Conservation (phyloP, 1,284 basidiomycete species). For the Trichosporon ovoides region DNA sequence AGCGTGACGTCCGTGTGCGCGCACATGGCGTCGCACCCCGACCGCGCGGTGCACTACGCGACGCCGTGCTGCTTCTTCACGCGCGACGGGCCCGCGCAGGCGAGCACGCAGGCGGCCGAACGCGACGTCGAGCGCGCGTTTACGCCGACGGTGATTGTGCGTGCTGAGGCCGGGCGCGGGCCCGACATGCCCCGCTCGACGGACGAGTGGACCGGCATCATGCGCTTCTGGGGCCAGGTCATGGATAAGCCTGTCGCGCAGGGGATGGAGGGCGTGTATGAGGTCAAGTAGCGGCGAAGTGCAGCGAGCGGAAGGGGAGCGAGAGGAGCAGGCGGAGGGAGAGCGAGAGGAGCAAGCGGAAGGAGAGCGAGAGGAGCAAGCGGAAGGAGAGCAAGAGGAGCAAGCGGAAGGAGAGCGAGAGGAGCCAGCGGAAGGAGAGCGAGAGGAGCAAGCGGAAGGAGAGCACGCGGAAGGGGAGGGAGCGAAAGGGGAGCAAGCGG, state of each 20-base stretch:
- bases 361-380: no score
- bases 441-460: no score
- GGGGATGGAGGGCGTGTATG: conserved; percentile 64
- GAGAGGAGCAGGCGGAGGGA: no score
- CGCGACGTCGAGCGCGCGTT: conserved; percentile 60
- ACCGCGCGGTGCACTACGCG: conserved; percentile 53
- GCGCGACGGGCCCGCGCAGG: conserved; percentile 50
- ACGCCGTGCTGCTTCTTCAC: conserved; percentile 62
- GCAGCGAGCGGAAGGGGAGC: no score
- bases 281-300: conserved; percentile 52
- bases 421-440: no score
- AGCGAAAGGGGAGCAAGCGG: no score
- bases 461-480: no score
- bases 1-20: conserved; percentile 59
- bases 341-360: no score
- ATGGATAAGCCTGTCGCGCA: conserved; percentile 54
- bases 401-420: no score
- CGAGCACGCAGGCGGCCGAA: conserved; percentile 46
- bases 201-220: conserved; percentile 73
- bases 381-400: no score
- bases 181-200: conserved; percentile 69
- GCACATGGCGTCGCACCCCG: conserved; percentile 68
- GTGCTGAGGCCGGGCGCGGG: conserved; percentile 40
- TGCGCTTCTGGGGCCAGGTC: conserved; percentile 77
- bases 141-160: conserved; percentile 51